Evolutionary conservation across 169 alveolate genomes (phyloP).

Genomic region (Eimeria sp.): DNA sequence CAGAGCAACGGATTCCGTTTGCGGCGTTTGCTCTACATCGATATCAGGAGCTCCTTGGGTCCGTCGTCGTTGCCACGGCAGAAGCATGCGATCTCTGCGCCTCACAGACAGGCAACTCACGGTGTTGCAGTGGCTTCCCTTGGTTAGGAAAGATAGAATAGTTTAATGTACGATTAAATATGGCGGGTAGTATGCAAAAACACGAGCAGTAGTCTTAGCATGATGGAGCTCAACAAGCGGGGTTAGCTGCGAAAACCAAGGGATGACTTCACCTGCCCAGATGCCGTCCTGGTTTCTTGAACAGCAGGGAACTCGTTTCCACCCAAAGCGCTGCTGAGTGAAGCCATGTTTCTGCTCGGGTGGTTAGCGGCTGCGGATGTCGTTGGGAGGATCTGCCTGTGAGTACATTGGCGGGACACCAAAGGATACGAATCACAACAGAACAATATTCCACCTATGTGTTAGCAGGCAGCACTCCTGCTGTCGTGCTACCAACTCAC

Average conservation of each 20-base stretch:
- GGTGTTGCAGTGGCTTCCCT: neutral
- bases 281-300: slow-evolving; percentile 9
- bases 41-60: slow-evolving; percentile 26
- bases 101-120: neutral
- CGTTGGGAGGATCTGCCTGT: neutral
- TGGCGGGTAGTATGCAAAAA: neutral
- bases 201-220: neutral
- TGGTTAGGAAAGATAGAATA: neutral
- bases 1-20: neutral
- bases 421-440: neutral
- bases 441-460: neutral
- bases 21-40: slow-evolving; percentile 12
- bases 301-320: neutral
- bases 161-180: neutral
- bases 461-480: neutral
- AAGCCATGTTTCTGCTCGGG: neutral
- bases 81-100: slow-evolving; percentile 9
- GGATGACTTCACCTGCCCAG: slow-evolving; percentile 45
- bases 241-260: neutral
- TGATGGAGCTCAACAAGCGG: neutral
- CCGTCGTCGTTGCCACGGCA: neutral
- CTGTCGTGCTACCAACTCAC: neutral
- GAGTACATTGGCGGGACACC: neutral
- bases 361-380: neutral
- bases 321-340: neutral